Evolutionary conservation across 2,329 filamentous ascomycete species (phyloP).

Genomic region (Phialophora expanda): DNA sequence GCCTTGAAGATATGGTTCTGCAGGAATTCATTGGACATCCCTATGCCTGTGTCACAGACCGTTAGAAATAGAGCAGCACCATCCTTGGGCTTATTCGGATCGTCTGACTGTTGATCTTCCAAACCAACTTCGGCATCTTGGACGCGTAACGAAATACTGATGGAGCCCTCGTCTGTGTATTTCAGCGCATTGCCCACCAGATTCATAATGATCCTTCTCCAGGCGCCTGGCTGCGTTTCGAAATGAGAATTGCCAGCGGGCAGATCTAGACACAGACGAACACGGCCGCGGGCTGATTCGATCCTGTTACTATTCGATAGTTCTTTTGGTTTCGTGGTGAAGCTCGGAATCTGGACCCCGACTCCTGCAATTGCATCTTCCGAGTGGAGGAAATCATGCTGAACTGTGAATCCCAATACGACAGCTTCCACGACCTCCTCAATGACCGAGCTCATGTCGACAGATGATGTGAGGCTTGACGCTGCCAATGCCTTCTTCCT

Average conservation of each 20-base stretch:
- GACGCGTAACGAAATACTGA: constrained; percentile 39
- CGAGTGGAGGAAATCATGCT: constrained; percentile 14
- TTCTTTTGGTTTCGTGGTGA: constrained; percentile 2
- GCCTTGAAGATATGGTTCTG: constrained; percentile 56
- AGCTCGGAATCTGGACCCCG: constrained; percentile 12
- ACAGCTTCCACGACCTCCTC: constrained; percentile 62
- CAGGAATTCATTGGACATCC: constrained; percentile 41
- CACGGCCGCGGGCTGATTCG: constrained; percentile 11
- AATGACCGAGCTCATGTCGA: constrained; percentile 54
- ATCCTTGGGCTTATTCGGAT: background rate
- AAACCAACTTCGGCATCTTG: background rate
- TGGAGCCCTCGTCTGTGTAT: constrained; percentile 52
- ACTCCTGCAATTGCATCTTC: constrained; percentile 12
- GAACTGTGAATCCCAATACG: constrained; percentile 45
- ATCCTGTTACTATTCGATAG: constrained; percentile 1
- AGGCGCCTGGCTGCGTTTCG: constrained; percentile 53
- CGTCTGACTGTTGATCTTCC: background rate
- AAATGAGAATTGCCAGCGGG: constrained; percentile 45
- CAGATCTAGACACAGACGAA: constrained; percentile 53
- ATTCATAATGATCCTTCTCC: constrained; percentile 57
- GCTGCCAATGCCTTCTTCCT: constrained; percentile 3
- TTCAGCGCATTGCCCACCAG: constrained; percentile 57
- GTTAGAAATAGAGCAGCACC: constrained; percentile 29
- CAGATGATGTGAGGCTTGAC: constrained; percentile 12
- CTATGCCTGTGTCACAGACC: constrained; percentile 43